Percentiles rank a stretch among this genome's conserved stretches.
Conservation (phyloP, 192 early-diverging fungal species). For the Rhizophlyctis rosea region DNA sequence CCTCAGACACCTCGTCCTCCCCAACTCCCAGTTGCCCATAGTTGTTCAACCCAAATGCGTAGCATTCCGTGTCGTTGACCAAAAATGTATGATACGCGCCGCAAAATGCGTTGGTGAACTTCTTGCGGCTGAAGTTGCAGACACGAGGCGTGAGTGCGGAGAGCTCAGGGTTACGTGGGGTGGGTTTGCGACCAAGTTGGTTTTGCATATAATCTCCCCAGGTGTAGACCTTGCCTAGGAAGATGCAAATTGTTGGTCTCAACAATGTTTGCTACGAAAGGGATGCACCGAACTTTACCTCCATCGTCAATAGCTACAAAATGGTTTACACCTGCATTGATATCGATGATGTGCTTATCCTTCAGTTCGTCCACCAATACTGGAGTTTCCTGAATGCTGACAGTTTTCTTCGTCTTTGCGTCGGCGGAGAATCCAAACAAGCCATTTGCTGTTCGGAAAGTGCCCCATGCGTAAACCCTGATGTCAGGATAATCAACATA, state of each 20-base stretch:
- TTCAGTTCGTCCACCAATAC: constrained; percentile 52
- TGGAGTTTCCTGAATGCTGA: constrained; percentile 62
- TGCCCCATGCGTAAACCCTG: constrained; percentile 84
- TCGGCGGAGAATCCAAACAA: constrained; percentile 76
- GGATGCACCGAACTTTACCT: constrained; percentile 15
- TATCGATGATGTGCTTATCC: constrained; percentile 66
- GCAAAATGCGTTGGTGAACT: constrained; percentile 63
- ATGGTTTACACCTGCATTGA: constrained; percentile 85
- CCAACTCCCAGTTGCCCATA: constrained; percentile 80
- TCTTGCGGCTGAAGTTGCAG: constrained; percentile 59
- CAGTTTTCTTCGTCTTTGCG: too few relatives aligned
- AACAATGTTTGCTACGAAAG: constrained; percentile 6
- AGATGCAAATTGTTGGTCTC: background rate
- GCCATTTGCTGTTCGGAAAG: constrained; percentile 79
- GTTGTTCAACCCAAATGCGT: constrained; percentile 88
- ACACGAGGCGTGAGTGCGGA: constrained; percentile 40
- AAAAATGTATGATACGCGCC: constrained; percentile 86
- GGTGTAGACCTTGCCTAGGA: constrained; percentile 67
- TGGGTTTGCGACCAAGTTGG: constrained; percentile 81
- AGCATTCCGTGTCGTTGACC: constrained; percentile 64
- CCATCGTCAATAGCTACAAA: constrained; percentile 67
- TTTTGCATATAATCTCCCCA: constrained; percentile 91
- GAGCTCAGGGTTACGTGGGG: constrained; percentile 51
- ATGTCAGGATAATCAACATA: constrained; percentile 10
- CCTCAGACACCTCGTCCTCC: constrained; percentile 30